phyloP scores from a whole-genome alignment of 164 flowering plant genomes.

The Buxus sempervirens region DNA sequence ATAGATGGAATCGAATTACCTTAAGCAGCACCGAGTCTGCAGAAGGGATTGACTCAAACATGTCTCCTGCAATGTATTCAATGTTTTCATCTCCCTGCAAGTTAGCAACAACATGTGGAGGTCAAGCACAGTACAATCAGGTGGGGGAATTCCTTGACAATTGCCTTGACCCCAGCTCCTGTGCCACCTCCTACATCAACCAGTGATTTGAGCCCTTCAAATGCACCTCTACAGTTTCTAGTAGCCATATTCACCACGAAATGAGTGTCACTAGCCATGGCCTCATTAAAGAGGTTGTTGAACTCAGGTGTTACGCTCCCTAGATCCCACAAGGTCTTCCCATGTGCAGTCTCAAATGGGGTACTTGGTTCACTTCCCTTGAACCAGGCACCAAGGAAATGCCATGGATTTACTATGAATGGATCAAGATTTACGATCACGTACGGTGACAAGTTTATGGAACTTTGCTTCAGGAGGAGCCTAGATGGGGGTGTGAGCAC shows the following conservation, averaged over 20 bases:
- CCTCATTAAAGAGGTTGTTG: slow-evolving; percentile 20
- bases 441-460: too few relatives aligned
- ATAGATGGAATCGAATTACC: too few relatives aligned
- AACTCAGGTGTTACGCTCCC: slow-evolving; percentile 8
- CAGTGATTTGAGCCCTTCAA: slow-evolving; percentile 25
- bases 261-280: too few relatives aligned
- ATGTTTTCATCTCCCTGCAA: slow-evolving; percentile 9
- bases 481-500: too few relatives aligned
- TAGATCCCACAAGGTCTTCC: too few relatives aligned
- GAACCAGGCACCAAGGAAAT: slow-evolving; percentile 25
- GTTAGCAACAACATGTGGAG: too few relatives aligned
- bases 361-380: too few relatives aligned
- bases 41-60: too few relatives aligned
- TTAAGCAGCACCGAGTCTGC: slow-evolving; percentile 20
- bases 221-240: slow-evolving; percentile 7
- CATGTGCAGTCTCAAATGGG: too few relatives aligned
- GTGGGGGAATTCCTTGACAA: slow-evolving; percentile 24
- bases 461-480: too few relatives aligned
- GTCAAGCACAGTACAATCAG: slow-evolving; percentile 25
- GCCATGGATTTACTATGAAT: slow-evolving; percentile 19
- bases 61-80: too few relatives aligned
- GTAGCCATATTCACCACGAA: slow-evolving; percentile 14
- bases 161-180: not conserved
- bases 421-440: slow-evolving; percentile 29
- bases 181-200: too few relatives aligned